These are phyloP conservation scores for Coemansia sp. DNA, from an alignment of 192 early-diverging fungal genomes.

Conservation along the genomic window DNA sequence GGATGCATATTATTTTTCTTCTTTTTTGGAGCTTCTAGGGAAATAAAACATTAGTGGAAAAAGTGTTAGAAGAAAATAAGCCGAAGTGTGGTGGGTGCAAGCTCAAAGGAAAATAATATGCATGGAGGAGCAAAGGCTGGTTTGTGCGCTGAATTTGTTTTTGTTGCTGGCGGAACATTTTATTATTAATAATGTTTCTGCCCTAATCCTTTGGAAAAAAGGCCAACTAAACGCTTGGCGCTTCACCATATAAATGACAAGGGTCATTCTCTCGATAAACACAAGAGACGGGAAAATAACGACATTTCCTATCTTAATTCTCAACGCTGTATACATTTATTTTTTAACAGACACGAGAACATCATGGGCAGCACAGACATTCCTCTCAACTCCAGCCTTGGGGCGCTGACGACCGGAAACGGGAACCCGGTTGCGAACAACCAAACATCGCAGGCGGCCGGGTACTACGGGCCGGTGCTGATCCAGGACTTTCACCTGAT, in stretches of 20 bases:
- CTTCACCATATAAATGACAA: background rate
- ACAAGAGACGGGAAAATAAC: background rate
- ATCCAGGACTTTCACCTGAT: constrained; percentile 62
- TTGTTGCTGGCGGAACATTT: too few relatives aligned
- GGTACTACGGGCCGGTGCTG: constrained; percentile 61
- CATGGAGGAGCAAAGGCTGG: too few relatives aligned
- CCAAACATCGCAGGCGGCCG: constrained; percentile 63
- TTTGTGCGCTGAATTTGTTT: too few relatives aligned
- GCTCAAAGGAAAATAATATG: too few relatives aligned
- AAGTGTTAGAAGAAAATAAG: too few relatives aligned
- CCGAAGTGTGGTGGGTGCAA: too few relatives aligned
- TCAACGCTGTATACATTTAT: background rate
- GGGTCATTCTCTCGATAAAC: background rate
- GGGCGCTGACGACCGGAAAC: constrained; percentile 51
- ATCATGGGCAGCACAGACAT: constrained; percentile 23
- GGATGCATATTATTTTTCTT: too few relatives aligned
- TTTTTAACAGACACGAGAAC: background rate
- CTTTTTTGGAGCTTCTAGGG: too few relatives aligned
- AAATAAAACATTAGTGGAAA: too few relatives aligned
- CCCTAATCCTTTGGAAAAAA: background rate
- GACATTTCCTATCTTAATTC: background rate
- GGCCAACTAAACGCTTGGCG: background rate
- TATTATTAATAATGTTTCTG: too few relatives aligned
- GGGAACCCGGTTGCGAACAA: constrained; percentile 69
- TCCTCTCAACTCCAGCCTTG: constrained; percentile 12